These are phyloP conservation scores for Lentinus brumalis DNA, from an alignment of 768 basidiomycete species.

Conservation along the genomic window DNA sequence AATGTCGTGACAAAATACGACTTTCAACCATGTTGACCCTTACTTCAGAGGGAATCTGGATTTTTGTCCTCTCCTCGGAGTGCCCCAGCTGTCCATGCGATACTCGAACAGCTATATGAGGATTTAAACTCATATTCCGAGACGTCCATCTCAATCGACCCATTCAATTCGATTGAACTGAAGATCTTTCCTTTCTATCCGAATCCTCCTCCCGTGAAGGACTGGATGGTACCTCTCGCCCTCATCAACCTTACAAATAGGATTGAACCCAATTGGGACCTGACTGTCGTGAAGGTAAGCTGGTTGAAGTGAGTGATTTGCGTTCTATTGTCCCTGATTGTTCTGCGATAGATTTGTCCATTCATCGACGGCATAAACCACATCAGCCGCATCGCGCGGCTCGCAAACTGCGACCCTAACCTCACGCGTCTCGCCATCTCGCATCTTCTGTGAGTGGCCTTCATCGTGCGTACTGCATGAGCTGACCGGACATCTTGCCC, in stretches of 20 bases:
- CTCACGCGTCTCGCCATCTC: constrained; percentile 86
- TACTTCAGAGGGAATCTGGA: constrained; percentile 75
- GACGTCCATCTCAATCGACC: constrained; percentile 88
- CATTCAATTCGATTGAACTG: constrained; percentile 92
- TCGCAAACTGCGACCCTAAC: constrained; percentile 85
- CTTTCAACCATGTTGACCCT: background rate
- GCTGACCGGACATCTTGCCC: background rate
- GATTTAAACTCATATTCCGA: constrained; percentile 98
- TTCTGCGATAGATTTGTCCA: constrained; percentile 61
- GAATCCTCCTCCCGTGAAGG: constrained; percentile 85
- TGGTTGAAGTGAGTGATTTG: background rate
- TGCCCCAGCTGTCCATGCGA: constrained; percentile 69
- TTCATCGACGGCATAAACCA: constrained; percentile 92
- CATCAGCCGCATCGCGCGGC: constrained; percentile 85
- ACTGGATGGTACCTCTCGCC: constrained; percentile 95
- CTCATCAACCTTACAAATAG: constrained; percentile 81
- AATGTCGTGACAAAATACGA: background rate
- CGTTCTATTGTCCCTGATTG: background rate
- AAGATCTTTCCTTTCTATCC: constrained; percentile 97
- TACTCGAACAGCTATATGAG: constrained; percentile 95
- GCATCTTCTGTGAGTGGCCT: constrained; percentile 76
- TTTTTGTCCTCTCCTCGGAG: constrained; percentile 80
- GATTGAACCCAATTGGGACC: constrained; percentile 92
- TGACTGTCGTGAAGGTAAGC: constrained; percentile 83
- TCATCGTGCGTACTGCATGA: background rate